Evolutionary conservation across 1,284 basidiomycete genomes (phyloP).

Genomic region (Ceratorhiza oryzae-sativae): DNA sequence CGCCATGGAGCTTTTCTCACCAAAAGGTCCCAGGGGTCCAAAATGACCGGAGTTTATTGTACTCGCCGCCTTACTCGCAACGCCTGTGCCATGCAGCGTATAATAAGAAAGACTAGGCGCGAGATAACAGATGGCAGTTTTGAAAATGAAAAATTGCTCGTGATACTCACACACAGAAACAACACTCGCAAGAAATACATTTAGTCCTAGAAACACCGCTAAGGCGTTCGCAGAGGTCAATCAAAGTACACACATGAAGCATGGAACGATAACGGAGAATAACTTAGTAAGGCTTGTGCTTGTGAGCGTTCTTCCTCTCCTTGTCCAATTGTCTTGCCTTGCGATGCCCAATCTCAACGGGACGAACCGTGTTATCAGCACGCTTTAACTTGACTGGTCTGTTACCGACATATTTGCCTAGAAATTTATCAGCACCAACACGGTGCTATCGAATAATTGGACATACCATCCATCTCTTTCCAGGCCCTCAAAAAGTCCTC

Average conservation of each 20-base stretch:
- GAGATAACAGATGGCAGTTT: background rate
- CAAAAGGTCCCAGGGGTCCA: slow-evolving; percentile 8
- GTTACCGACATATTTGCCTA: slow-evolving; percentile 97
- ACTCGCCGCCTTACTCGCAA: background rate
- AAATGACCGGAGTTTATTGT: background rate
- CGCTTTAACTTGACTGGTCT: slow-evolving; percentile 91
- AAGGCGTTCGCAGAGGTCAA: slow-evolving; percentile 24
- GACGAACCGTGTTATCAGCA: slow-evolving; percentile 81
- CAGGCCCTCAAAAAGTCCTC: slow-evolving; percentile 98
- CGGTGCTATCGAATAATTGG: background rate
- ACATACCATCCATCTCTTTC: slow-evolving; percentile 98
- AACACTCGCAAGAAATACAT: slow-evolving; percentile 20
- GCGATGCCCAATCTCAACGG: slow-evolving; percentile 91
- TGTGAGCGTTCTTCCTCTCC: slow-evolving; percentile 73
- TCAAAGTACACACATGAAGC: slow-evolving; percentile 1
- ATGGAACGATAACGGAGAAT: slow-evolving; percentile 37
- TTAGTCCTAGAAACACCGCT: slow-evolving; percentile 5
- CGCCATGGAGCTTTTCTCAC: slow-evolving; percentile 40
- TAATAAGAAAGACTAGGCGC: background rate
- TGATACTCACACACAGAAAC: slow-evolving; percentile 6
- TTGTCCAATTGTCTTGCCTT: slow-evolving; percentile 84
- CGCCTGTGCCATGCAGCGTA: too few species aligned
- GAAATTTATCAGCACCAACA: slow-evolving; percentile 10
- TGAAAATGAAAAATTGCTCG: background rate
- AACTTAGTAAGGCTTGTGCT: slow-evolving; percentile 69